Percentiles rank a stretch among this genome's conserved stretches.
These are phyloP conservation scores for Salvia rosmarinus DNA, from an alignment of 257 asterid genomes.

Conservation along the genomic window DNA sequence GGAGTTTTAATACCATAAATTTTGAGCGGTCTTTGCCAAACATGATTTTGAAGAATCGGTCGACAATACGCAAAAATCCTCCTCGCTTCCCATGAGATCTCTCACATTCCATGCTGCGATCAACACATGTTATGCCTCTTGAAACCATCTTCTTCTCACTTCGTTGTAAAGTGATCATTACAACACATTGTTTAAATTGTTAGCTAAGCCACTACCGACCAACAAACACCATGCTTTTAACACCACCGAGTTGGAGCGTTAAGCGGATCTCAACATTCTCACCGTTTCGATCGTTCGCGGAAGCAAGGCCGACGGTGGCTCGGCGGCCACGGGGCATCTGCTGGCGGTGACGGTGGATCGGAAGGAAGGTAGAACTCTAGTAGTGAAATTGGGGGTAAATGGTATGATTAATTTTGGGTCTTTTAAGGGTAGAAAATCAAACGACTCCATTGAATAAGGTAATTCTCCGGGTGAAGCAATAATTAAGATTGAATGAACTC, in stretches of 20 bases:
- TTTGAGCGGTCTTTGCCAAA: constrained; percentile 21
- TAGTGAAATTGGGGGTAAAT: neutral
- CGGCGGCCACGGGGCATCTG: neutral
- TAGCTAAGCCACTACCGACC: neutral
- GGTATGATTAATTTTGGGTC: neutral
- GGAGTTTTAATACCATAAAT: constrained; percentile 33
- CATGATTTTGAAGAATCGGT: constrained; percentile 40
- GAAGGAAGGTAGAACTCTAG: neutral
- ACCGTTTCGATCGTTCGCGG: neutral
- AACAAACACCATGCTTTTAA: neutral
- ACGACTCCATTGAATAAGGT: no score
- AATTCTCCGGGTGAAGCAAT: no score
- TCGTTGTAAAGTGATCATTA: neutral
- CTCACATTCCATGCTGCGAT: constrained; percentile 14
- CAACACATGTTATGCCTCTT: constrained; percentile 7
- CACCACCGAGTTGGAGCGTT: neutral
- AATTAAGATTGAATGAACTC: no score
- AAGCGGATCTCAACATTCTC: neutral
- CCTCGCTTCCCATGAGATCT: constrained; percentile 4
- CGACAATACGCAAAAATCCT: neutral
- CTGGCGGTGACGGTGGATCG: neutral
- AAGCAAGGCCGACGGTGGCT: neutral
- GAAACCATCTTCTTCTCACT: neutral
- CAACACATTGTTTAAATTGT: neutral
- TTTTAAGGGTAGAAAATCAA: neutral